Evolutionary conservation across 148 eudicot species (phyloP), one percentile per base, ranked within the genome.

Genomic region (Cornus controversa): DNA sequence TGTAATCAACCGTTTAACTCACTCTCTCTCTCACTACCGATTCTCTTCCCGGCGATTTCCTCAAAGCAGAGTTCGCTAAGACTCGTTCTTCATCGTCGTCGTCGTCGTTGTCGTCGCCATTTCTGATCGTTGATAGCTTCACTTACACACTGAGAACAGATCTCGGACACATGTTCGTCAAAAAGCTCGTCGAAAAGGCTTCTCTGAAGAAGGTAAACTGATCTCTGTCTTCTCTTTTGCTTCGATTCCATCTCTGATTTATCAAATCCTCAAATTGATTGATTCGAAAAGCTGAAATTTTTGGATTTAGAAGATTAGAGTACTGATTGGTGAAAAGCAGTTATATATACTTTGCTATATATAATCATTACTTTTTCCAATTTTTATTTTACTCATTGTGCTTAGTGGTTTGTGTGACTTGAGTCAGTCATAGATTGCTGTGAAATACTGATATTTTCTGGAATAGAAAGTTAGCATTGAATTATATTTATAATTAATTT

Each of bases 181-280:
- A 86, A 74, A 86, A 80, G 74, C 82, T 86, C 3, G 89, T 86
- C 34, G 89, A 86, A 15, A 84, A 80, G 84, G 89, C 89, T 80
- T 84, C 85, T 34, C 9, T 82, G 57, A 86, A 86, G 84, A 86
- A 86, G 89, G 89, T 84, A 80, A 47, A 60, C 4, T 20, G 8
- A 6, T 60, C 23, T 22, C 24, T n/a, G 25, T 60, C 22, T 60
- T 60, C 64, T 60, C 18, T 50, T 50, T 16, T 50, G 15, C 57
- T 50, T 15, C 4, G 18, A 50, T 50, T 16, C 57, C 1, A 50
- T 45, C 50, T 45, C 50, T 54, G 62, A 14, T 54, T 54, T 54
- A 54, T 60, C 64, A 60, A 60, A 63, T 53, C 8, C 20, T 74
- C 57, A 18, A 25, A 74, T 45, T 14, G 14, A 8, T 13, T 66